Base-by-base conservation (phyloP, 192 early-diverging fungal species). In the Coemansia sp. region DNA sequence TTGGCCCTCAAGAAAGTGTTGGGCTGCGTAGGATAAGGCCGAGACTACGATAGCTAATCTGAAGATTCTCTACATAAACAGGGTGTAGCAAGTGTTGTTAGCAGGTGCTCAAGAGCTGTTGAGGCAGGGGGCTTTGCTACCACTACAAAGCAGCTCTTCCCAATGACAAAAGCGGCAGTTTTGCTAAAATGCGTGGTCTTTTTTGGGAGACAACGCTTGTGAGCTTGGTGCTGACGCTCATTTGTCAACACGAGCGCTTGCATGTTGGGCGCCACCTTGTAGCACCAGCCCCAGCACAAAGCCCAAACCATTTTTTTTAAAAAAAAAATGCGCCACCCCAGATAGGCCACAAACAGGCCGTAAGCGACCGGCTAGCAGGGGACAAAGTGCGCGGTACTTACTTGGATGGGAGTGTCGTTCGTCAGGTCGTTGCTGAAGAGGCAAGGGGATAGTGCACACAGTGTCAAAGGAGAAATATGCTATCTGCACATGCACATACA, bases 311-410 rank as follows among this genome's bases (percentile, higher is more conserved):
- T 18, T 18, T 9, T 20, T 34, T 18, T 13, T 10, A 51, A 51
- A 51, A 48, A 51, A 48, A 51, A 51, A 23, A 26, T 55, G 51
- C 51, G 56, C 56, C 56, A 58, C 56, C 36, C n/a, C 56, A 36
- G 56, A 21, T 18, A 34, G 33, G 9, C 24, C n/a, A 33, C 53
- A 24, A 35, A 24, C 53, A 56, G 16, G 23, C 51, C 28, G 33
- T 28, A 55, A 31, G 51, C 28, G 13, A 26, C 24, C 2, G 13
- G 11, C 53, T 35, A 34, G 4, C 55, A 10, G 31, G 16, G 18
- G 33, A 18, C 33, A 31, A 34, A 31, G n/a, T 9, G 7, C 16
- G 34, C 34, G 18, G 56, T 13, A 58, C 56, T 37, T 58, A 58
- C 56, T 37, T 58, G 33, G 56, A 36, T 36, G n/a, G 56, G n/a